Conservation (phyloP, 2,329 filamentous ascomycete species). For the Aspergillus novoparasiticus region DNA sequence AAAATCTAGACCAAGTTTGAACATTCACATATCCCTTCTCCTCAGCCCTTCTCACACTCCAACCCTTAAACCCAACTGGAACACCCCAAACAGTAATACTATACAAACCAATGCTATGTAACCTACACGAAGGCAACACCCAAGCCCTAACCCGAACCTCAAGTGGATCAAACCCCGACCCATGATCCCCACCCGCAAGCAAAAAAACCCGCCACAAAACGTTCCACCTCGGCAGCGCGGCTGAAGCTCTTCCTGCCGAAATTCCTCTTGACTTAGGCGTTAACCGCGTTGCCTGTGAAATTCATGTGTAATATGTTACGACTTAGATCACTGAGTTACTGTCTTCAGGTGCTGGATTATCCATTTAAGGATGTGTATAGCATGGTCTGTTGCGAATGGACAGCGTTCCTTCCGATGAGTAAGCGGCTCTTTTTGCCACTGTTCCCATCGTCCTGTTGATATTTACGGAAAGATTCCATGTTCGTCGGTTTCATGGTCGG, state of each 20-base stretch:
- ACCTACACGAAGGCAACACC: background rate
- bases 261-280: background rate
- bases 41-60: too few species aligned
- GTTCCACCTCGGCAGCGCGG: background rate
- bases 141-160: background rate
- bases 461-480: background rate
- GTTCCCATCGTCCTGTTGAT: background rate
- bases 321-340: background rate
- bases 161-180: background rate
- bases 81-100: too few species aligned
- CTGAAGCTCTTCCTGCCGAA: background rate
- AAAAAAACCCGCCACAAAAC: background rate
- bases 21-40: too few species aligned
- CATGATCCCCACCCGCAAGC: background rate
- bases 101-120: too few species aligned
- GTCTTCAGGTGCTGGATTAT: background rate
- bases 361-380: background rate
- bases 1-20: too few species aligned
- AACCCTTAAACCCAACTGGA: too few species aligned
- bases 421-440: background rate
- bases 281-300: background rate
- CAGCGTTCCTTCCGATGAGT: background rate
- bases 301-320: too few species aligned
- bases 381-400: background rate
- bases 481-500: background rate